Conservation (phyloP, 2,329 filamentous ascomycete species). For the Lachnellula cervina region DNA sequence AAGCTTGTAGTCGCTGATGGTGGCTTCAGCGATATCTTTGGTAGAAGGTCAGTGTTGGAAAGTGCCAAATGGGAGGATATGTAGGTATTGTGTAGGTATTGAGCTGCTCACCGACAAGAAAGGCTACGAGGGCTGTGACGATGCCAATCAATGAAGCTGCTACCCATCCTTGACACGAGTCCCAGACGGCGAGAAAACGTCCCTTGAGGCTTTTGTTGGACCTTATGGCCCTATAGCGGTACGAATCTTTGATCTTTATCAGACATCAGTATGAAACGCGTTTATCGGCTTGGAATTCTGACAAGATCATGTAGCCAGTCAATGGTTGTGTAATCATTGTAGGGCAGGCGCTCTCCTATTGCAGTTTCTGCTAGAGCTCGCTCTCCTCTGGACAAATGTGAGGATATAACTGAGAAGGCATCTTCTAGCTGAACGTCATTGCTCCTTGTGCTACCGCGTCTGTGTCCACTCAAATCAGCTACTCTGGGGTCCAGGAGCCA, state of each 20-base stretch:
- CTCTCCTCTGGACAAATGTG: slow-evolving; percentile 43
- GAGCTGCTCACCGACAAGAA: slow-evolving; percentile 36
- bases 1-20: slow-evolving; percentile 51
- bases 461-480: slow-evolving; percentile 3
- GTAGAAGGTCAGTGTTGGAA: neutral
- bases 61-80: neutral
- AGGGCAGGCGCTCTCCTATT: slow-evolving; percentile 51
- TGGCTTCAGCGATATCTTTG: slow-evolving; percentile 46
- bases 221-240: slow-evolving; percentile 44
- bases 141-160: slow-evolving; percentile 49
- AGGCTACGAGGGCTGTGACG: slow-evolving; percentile 51
- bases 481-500: slow-evolving; percentile 16
- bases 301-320: slow-evolving; percentile 58
- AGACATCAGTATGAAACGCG: neutral
- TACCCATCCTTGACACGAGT: slow-evolving; percentile 51
- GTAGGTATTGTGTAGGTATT: neutral
- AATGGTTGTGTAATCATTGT: slow-evolving; percentile 58
- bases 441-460: slow-evolving; percentile 3
- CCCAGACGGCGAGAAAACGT: slow-evolving; percentile 38
- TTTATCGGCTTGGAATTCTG: neutral
- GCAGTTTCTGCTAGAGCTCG: slow-evolving; percentile 40
- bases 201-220: slow-evolving; percentile 39
- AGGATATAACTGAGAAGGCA: slow-evolving; percentile 20
- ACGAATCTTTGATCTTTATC: slow-evolving; percentile 49
- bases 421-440: slow-evolving; percentile 5